These are phyloP conservation scores for Termitomyces sp. DNA, from an alignment of 768 basidiomycete species.

Conservation along the genomic window DNA sequence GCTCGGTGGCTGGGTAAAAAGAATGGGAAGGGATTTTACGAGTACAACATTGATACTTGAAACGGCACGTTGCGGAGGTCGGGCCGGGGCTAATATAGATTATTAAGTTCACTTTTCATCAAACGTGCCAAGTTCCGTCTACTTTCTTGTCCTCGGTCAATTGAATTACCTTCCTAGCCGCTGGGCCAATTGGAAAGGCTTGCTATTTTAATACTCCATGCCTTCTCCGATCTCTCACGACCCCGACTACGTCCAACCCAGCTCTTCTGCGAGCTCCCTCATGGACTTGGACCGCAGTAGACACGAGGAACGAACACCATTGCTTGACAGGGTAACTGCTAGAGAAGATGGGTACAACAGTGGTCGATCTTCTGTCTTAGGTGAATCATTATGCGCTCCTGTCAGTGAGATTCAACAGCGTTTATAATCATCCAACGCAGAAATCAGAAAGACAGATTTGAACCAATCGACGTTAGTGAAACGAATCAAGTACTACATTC, in stretches of 20 bases:
- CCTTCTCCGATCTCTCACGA: conserved; percentile 3
- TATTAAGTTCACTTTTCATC: too few relatives aligned
- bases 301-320: conserved; percentile 25
- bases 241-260: background rate
- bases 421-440: background rate
- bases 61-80: too few relatives aligned
- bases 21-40: conserved; percentile 93
- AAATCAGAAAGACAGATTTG: conserved; percentile 9
- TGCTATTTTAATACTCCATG: background rate
- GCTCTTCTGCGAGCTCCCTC: conserved; percentile 15
- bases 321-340: conserved; percentile 23
- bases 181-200: background rate
- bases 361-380: conserved; percentile 16
- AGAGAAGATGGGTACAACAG: conserved; percentile 22
- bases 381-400: conserved; percentile 8
- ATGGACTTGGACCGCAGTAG: conserved; percentile 11
- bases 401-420: background rate
- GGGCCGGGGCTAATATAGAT: background rate
- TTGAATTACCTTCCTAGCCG: background rate
- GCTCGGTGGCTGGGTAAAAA: conserved; percentile 93
- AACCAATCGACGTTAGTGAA: conserved; percentile 32
- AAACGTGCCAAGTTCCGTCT: background rate
- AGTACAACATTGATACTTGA: conserved; percentile 47
- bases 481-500: conserved; percentile 68
- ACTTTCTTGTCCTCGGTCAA: background rate